Percentiles rank a stretch among this genome's conserved stretches.
These are phyloP conservation scores for Lecanicillium sp. DNA, from an alignment of 2,329 filamentous ascomycete genomes.

Conservation along the genomic window DNA sequence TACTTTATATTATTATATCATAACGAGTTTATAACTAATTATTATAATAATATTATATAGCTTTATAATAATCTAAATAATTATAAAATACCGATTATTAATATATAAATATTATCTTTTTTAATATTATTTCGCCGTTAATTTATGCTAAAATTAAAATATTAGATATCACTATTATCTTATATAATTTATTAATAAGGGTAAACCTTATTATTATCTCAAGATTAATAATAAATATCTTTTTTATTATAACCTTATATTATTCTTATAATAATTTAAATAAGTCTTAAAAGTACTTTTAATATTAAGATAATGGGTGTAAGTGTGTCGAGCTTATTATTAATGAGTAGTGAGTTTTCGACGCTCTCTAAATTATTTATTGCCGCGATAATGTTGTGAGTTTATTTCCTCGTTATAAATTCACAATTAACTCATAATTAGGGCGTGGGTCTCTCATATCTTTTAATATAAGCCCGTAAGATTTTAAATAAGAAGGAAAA, in stretches of 20 bases:
- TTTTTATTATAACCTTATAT: background rate
- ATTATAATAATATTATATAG: background rate
- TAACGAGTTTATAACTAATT: no score
- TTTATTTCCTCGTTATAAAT: background rate
- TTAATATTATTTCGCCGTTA: background rate
- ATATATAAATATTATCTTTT: background rate
- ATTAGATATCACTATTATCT: background rate
- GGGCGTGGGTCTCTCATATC: background rate
- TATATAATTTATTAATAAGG: background rate
- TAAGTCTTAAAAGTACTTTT: background rate
- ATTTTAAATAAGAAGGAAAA: background rate
- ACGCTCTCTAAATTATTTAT: background rate
- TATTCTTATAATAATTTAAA: slow-evolving; percentile 3
- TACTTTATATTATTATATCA: no score
- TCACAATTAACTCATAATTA: background rate
- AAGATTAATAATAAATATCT: slow-evolving; percentile 1
- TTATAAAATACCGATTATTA: background rate
- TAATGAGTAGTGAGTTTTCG: background rate
- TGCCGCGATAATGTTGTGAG: background rate
- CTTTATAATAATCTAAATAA: background rate
- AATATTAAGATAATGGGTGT: background rate
- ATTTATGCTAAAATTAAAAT: background rate
- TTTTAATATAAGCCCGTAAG: background rate
- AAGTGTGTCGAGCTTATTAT: background rate
- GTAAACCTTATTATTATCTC: background rate